Base-by-base conservation (phyloP, 1,284 basidiomycete species). In the Wallemia mellicola region DNA sequence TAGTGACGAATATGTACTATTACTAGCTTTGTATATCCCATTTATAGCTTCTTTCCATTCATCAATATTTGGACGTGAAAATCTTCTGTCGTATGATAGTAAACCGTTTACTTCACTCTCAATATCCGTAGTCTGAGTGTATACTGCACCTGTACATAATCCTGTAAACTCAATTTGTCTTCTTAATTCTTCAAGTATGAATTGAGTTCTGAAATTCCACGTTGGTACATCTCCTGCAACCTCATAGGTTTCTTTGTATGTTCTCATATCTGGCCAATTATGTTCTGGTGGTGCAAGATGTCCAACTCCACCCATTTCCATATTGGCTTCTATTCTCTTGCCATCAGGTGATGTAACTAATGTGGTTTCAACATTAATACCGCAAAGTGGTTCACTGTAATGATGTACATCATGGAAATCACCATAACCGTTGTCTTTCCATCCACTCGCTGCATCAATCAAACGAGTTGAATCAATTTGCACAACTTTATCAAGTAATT, bases 371-470 rank as follows among this genome's bases (percentile, higher is more conserved):
- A 48, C 38, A n/a, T 48, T 48, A 7, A 48, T 5, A 17, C 38
- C 38, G 19, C 38, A 48, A 11, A 48, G 19, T 48, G 38, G 38
- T n/a, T 48, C 38, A 5, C 14, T 15, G 38, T 48, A 48, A n/a
- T 48, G 38, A n/a, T 48, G 55, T 14, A 15, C 27, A 24, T 57
- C 55, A n/a, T 57, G 55, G 22, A 57, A 57, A n/a, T 57, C 55
- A 7, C 55, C 55, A 57, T 5, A 26, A 2, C 55, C 55, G n/a
- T 57, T 14, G 22, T 57, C 55, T 17, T 57, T 57, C 55, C 55
- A 57, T 24, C 55, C 55, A 57, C 55, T 57, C 24, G 55, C 55
- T 17, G 55, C 55, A n/a, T 57, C 55, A 26, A 57, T 57, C 24
- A 57, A 24, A 7, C 55, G 55, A 9, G 55, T 26, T 3, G 25